phyloP scores from a whole-genome alignment of 2,329 filamentous ascomycete species.

The Trichoderma sp. region DNA sequence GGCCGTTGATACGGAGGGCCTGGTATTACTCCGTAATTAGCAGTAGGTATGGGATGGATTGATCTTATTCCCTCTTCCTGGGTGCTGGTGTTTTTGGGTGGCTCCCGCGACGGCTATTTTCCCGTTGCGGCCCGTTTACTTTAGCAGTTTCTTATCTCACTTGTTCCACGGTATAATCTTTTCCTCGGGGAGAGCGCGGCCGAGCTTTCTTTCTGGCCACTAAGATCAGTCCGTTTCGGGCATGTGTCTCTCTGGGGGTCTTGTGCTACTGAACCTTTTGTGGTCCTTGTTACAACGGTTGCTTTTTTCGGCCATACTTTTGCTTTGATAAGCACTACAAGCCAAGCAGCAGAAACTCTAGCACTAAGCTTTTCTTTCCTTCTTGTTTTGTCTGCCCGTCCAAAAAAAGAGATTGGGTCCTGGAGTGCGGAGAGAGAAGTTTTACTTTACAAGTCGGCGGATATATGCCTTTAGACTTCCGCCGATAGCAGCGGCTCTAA shows the following conservation, averaged over 20 bases:
- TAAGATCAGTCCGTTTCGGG: slow-evolving; percentile 19
- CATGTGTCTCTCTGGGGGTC: background rate
- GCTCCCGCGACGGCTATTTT: slow-evolving; percentile 10
- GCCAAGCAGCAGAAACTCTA: background rate
- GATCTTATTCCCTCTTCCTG: background rate
- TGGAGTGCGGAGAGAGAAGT: background rate
- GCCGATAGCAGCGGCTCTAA: background rate
- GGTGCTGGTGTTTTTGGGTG: background rate
- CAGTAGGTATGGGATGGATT: background rate
- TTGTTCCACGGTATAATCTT: background rate
- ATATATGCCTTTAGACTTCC: background rate
- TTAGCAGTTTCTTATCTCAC: background rate
- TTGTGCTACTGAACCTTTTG: background rate
- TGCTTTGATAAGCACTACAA: slow-evolving; percentile 11
- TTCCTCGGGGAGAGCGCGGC: background rate
- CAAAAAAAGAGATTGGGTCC: background rate
- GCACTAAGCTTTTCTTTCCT: background rate
- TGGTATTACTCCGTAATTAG: slow-evolving; percentile 17
- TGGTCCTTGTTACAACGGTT: background rate
- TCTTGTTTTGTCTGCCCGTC: background rate
- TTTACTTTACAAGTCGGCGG: background rate
- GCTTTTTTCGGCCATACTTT: background rate
- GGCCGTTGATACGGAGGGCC: background rate
- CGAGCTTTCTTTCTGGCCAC: background rate
- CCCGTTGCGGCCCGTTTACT: slow-evolving; percentile 21